These are phyloP conservation scores for Fibroporia radiculosa DNA, from an alignment of 768 basidiomycete genomes.

Conservation along the genomic window DNA sequence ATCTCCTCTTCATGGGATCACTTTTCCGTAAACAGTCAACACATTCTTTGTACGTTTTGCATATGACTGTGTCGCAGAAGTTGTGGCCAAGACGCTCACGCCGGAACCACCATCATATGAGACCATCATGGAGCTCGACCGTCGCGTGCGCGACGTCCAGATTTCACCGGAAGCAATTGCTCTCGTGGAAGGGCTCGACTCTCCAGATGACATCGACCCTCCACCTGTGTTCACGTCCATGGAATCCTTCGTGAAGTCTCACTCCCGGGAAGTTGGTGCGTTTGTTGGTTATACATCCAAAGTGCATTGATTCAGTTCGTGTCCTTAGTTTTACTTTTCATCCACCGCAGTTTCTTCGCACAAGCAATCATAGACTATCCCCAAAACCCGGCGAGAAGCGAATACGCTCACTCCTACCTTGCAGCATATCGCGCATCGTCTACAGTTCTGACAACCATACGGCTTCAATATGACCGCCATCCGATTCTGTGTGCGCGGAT, in stretches of 20 bases:
- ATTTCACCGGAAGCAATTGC: constrained; percentile 39
- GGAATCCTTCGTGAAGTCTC: constrained; percentile 30
- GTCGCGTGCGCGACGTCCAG: constrained; percentile 60
- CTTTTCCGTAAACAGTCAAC: constrained; percentile 32
- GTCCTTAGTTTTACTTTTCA: constrained; percentile 46
- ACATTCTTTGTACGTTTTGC: constrained; percentile 61
- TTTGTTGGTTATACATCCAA: constrained; percentile 13
- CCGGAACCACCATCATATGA: constrained; percentile 60
- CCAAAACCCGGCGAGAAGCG: constrained; percentile 57
- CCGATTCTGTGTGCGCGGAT: constrained; percentile 53
- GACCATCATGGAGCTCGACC: constrained; percentile 59
- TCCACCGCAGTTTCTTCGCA: constrained; percentile 68
- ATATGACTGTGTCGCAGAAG: constrained; percentile 55
- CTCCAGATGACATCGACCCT: constrained; percentile 12
- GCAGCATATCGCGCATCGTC: constrained; percentile 64
- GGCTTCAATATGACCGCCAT: constrained; percentile 41
- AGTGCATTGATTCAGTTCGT: constrained; percentile 24
- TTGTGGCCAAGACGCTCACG: constrained; percentile 51
- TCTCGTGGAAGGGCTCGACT: constrained; percentile 22
- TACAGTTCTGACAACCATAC: constrained; percentile 47
- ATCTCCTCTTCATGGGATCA: too few species aligned
- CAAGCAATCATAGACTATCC: constrained; percentile 66
- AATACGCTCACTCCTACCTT: constrained; percentile 65
- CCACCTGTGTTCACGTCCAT: constrained; percentile 25
- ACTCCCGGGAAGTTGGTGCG: constrained; percentile 48